A percentile compares a stretch with the other conserved stretches of the same genome.
These are phyloP conservation scores for Colletotrichum godetiae DNA, from an alignment of 2,329 filamentous ascomycete species.

Conservation along the genomic window DNA sequence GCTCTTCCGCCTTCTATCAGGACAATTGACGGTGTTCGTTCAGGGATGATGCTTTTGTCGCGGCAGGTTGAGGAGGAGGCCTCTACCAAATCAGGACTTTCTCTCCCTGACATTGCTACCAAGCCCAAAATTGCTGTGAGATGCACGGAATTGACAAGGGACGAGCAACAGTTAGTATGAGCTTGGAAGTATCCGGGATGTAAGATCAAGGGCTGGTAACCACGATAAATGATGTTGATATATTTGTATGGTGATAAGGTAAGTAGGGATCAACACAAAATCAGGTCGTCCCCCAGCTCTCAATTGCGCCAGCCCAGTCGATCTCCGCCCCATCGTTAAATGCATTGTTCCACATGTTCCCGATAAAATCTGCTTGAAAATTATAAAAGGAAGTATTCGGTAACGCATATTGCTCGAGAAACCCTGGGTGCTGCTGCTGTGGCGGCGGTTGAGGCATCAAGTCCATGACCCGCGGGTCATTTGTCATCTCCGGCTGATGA, in stretches of 20 bases:
- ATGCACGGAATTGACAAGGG: not conserved
- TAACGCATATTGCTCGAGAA: slow-evolving; percentile 18
- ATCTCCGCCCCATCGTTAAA: slow-evolving; percentile 24
- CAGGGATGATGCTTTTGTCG: slow-evolving; percentile 15
- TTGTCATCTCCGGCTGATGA: not conserved
- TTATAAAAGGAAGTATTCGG: slow-evolving; percentile 21
- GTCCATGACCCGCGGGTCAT: not conserved
- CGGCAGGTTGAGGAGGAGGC: not conserved
- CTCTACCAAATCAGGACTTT: not conserved
- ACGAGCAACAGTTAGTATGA: not conserved
- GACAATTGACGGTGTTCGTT: slow-evolving; percentile 22
- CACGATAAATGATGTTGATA: not conserved
- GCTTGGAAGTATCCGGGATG: not conserved
- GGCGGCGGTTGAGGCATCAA: slow-evolving; percentile 5
- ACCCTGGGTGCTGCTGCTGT: not conserved
- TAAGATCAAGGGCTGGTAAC: not conserved
- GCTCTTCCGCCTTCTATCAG: not conserved
- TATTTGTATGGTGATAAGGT: not conserved
- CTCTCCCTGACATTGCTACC: not conserved
- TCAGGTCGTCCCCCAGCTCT: slow-evolving; percentile 9
- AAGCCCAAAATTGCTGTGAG: not conserved
- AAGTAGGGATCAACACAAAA: not conserved
- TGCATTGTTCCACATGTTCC: slow-evolving; percentile 23
- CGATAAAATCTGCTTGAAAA: slow-evolving; percentile 19
- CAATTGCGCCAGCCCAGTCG: slow-evolving; percentile 17